Evolutionary conservation across 208 protist species (phyloP), one percentile per base, ranked within the genome.

Genomic region (Acanthamoeba castellanii): DNA sequence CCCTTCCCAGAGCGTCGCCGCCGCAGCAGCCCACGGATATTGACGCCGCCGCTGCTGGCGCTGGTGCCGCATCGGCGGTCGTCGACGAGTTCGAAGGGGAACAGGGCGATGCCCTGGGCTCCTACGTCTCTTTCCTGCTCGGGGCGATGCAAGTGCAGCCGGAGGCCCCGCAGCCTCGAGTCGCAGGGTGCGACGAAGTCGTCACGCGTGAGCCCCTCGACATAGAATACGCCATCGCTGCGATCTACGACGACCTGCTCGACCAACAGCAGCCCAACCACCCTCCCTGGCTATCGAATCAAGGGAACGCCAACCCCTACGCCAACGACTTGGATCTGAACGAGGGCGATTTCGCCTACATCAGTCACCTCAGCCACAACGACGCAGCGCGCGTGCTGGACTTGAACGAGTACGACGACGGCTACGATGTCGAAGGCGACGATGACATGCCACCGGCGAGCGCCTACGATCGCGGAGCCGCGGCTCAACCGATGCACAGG

Each of bases 221-320:
- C 70, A 18, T 42, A 6, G 70, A 78, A 14, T 78, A 78, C 70
- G 70, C 70, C 70, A 78, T 78, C 4, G 70, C 70, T 45, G 27
- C 70, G n/a, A 27, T 78, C 70, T 78, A 78, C 34, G 70, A 78
- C 30, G 70, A 78, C 70, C 34, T 78, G 9, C 14, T 78, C n/a
- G 32, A 3, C 14, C 70, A 78, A 30, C 70, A 42, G 32, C 32
- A 78, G 70, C 70, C 34, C 34, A 11, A 9, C 34, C 70, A 78
- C 18, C n/a, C 32, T 30, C 52, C 52, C 52, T 59, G 25, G 61
- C 3, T 34, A 74, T 7, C 14, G 66, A 8, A 25, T 18, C 13
- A 74, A 14, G 66, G 30, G 30, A 3, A n/a, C 22, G 30, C 22
- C n/a, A 14, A 37, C 64, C 27, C 27, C 27, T 22, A 34, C 30